phyloP scores from a whole-genome alignment of 2,329 filamentous ascomycete species.

The Penicillium sp. region DNA sequence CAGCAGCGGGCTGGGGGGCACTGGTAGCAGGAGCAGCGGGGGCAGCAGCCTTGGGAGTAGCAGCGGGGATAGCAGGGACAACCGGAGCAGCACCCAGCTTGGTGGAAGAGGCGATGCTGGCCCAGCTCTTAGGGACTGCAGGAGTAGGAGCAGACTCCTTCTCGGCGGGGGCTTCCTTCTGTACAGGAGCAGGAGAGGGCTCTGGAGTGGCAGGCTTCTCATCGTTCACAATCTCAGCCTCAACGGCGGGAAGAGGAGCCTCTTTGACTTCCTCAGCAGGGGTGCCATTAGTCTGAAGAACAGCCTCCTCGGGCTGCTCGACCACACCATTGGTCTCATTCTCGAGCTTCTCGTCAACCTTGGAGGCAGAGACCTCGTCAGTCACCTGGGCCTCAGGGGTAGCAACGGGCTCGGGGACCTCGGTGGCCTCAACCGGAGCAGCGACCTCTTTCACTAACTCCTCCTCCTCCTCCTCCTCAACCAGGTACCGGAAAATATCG shows the following conservation, averaged over 20 bases:
- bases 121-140: conserved; percentile 64
- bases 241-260: conserved; percentile 29
- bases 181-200: conserved; percentile 54
- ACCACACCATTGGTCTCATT: conserved; percentile 54
- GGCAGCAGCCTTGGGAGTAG: conserved; percentile 26
- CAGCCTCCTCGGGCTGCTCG: conserved; percentile 29
- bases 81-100: conserved; percentile 42
- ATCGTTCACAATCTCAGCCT: conserved; percentile 43
- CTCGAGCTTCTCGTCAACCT: conserved; percentile 75
- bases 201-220: conserved; percentile 68
- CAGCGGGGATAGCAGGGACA: conserved; percentile 31
- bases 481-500: conserved; percentile 93
- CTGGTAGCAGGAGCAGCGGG: conserved; percentile 23
- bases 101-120: conserved; percentile 53
- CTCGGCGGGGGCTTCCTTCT: conserved; percentile 51
- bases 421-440: conserved; percentile 45
- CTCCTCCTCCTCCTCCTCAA: conserved; percentile 70
- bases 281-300: conserved; percentile 38
- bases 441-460: conserved; percentile 50
- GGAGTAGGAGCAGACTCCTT: conserved; percentile 46
- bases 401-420: conserved; percentile 27
- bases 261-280: conserved; percentile 5
- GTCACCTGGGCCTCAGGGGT: conserved; percentile 33
- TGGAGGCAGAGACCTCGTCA: conserved; percentile 47
- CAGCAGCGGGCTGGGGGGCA: conserved; percentile 35